Percentiles rank a stretch among this genome's conserved stretches.
Evolutionary conservation across 2,329 filamentous ascomycete species (phyloP).

Genomic region (Chaetomium sp.): DNA sequence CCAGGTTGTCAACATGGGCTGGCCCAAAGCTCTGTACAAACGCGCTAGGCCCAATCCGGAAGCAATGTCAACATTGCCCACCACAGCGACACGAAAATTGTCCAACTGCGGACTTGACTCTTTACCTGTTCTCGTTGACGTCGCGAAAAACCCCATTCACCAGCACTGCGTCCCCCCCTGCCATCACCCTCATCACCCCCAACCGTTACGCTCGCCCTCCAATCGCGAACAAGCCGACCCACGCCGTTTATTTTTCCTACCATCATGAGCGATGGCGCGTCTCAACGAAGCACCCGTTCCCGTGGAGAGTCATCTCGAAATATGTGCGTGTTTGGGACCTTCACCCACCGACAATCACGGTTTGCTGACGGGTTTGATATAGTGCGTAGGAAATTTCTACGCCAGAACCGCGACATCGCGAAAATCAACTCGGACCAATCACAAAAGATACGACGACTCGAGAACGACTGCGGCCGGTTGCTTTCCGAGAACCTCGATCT

Average conservation of each 20-base stretch:
- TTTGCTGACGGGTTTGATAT: conserved; percentile 17
- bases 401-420: conserved; percentile 79
- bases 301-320: conserved; percentile 56
- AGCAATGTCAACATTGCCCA: conserved; percentile 25
- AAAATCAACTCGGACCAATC: conserved; percentile 72
- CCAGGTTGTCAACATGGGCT: not conserved
- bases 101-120: not conserved
- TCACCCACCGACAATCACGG: conserved; percentile 7
- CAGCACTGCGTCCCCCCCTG: conserved; percentile 2
- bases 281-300: conserved; percentile 68
- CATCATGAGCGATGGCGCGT: conserved; percentile 57
- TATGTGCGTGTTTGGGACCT: conserved; percentile 48
- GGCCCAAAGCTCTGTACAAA: not conserved
- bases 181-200: not conserved
- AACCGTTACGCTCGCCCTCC: no score
- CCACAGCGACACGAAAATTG: conserved; percentile 20
- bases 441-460: conserved; percentile 67
- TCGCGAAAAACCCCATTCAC: not conserved
- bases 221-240: no score
- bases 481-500: conserved; percentile 74
- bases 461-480: conserved; percentile 67
- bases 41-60: conserved; percentile 20
- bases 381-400: conserved; percentile 74
- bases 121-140: not conserved
- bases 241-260: not conserved